Evolutionary conservation across 495 filamentous ascomycete genomes (phyloP), one percentile per base, ranked within the genome.

Genomic region (Neurospora discreta): DNA sequence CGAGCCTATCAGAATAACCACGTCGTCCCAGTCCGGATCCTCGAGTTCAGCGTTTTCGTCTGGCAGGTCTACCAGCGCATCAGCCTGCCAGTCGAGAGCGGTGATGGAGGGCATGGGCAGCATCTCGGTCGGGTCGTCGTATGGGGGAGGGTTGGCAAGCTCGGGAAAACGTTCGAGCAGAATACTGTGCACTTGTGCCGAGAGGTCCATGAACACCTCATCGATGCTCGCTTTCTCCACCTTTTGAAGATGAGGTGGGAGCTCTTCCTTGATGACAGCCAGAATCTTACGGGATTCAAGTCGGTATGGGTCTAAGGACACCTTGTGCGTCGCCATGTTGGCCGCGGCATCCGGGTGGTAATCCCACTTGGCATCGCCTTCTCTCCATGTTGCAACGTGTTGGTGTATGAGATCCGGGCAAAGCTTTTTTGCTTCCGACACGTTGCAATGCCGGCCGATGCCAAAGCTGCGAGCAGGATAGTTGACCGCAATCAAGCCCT

Each of bases 1-100:
- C 10, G 93, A 92, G 0, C 91, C 94, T 72, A 97, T 86, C 30
- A 91, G 82, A 77, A 97, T 92, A 18, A 89, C 92, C 76, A 98
- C 86, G 82, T 98, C 95, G 82, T 99, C 95, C 96, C 96, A 99
- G 80, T 97, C 94, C 5, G 92, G 93, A 78, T 94, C 90, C 76
- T 92, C 90, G 60, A 91, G 86, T 76, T 95, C 93, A 5, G 86
- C 88, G 74, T 95, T 89, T 15, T 86, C 85, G 44, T 86, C 80
- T 75, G 93, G 89, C 70, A 95, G 80, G 77, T 94, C 93, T 26
- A 97, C 85, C 46, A 98, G 81, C 18, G 88, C 89, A 81, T 96
- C 93, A 1, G 89, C 85, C 67, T 90, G 80, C 95, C 95, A 98
- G 75, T 94, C 89, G 39, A 98, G 80, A 1, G 88, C 91, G 20